Evolutionary conservation across 169 alveolate genomes (phyloP), one percentile per base, ranked within the genome.

Genomic region (Plasmodium malariae): DNA sequence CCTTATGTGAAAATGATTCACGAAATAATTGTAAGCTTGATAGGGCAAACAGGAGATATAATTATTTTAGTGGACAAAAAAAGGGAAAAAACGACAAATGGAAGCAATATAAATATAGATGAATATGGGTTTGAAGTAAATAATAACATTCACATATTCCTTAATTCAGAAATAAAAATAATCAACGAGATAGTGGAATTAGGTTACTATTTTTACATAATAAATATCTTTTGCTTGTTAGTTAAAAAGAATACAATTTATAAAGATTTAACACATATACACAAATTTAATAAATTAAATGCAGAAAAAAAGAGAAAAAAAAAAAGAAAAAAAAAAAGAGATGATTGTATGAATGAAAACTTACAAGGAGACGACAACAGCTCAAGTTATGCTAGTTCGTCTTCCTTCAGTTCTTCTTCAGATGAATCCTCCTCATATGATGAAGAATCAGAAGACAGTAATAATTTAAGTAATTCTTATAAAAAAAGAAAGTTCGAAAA

Each of bases 11-110:
- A 74, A n/a, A 92, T 92, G 94, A 70, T 94, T 43, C 93, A 92
- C 89, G 95, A 92, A 60, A 30, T 94, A 14, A 90, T 92, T 17
- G 67, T 89, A 74, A 92, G 95, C 85, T 71, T 94, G 55, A 88
- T 91, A 57, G 96, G 95, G 30, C 95, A 89, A 69, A 55, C 94
- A 19, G 96, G 95, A 45, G 95, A 89, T 68, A 54, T 94, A 45
- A 90, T 87, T 17, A 80, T 88, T 37, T 89, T 88, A 67, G 80
- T 40, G 54, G 89, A 59, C 21, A 59, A 69, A 17, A 73, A 65
- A 51, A 67, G 48, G 30, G 65, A 70, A 24, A 88, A 26, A 48
- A 93, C 92, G 49, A 55, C 59, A 45, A 67, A 49, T 36, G 94
- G 69, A n/a, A 62, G 65, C 21, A 83, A 80, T 37, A 57, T 88